Evolutionary conservation across 352 stramenopile genomes (phyloP).

Genomic region (Phytophthora citrophthora): DNA sequence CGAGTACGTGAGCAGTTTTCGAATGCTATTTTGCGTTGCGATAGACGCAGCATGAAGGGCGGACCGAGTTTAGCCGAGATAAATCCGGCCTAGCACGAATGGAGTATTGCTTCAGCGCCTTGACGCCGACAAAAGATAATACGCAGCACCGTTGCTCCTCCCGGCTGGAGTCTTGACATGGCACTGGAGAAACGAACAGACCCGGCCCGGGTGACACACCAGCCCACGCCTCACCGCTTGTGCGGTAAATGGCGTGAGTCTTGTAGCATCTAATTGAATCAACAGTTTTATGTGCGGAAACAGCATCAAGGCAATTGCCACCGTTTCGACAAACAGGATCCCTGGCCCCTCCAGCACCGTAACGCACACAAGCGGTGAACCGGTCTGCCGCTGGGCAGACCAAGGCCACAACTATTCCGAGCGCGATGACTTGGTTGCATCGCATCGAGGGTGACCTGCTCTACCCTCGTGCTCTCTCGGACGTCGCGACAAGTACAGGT

Average conservation of each 20-base stretch:
- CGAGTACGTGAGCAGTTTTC: constrained; percentile 13
- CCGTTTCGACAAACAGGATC: constrained; percentile 24
- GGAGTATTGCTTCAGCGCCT: neutral
- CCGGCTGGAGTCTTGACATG: constrained; percentile 27
- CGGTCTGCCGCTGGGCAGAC: neutral
- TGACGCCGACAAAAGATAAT: constrained; percentile 27
- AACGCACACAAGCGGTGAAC: constrained; percentile 18
- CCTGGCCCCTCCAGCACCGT: constrained; percentile 2
- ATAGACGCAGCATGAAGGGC: constrained; percentile 12
- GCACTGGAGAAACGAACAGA: constrained; percentile 29
- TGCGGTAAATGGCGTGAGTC: constrained; percentile 27
- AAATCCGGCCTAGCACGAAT: constrained; percentile 20
- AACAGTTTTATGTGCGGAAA: constrained; percentile 8
- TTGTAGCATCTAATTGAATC: constrained; percentile 12
- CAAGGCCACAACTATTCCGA: neutral
- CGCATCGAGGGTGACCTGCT: constrained; percentile 19
- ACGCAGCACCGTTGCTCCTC: constrained; percentile 19
- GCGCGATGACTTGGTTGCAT: constrained; percentile 28
- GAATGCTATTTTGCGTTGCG: constrained; percentile 23
- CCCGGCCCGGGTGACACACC: no score
- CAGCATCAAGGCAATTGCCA: constrained; percentile 20
- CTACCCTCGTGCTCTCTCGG: neutral
- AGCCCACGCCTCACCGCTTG: neutral
- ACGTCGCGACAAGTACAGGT: constrained; percentile 1
- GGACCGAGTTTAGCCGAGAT: constrained; percentile 23